phyloP scores from a whole-genome alignment of 176 grass and related monocot species.

The Cenchrus fungigraminus region DNA sequence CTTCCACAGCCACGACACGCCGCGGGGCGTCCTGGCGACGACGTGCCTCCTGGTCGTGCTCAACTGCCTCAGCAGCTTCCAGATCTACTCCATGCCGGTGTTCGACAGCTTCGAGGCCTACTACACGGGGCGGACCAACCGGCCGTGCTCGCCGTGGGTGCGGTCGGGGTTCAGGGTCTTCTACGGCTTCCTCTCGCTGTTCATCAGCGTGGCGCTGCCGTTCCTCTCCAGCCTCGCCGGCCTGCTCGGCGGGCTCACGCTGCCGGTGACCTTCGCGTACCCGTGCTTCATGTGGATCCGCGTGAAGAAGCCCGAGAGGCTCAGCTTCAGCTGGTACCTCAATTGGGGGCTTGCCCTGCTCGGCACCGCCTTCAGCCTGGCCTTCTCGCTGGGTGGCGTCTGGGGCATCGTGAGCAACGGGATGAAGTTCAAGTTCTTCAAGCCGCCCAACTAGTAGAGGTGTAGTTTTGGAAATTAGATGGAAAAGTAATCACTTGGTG shows the following conservation, averaged over 20 bases:
- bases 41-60: slow-evolving; percentile 93
- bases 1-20: slow-evolving; percentile 84
- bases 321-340: slow-evolving; percentile 89
- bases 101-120: slow-evolving; percentile 94
- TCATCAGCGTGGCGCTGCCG: slow-evolving; percentile 83
- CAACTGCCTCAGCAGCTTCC: slow-evolving; percentile 98
- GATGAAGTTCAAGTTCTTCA: slow-evolving; percentile 97
- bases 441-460: slow-evolving; percentile 66
- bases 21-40: slow-evolving; percentile 61
- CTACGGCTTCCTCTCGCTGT: slow-evolving; percentile 88
- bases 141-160: slow-evolving; percentile 87
- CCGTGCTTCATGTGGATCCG: slow-evolving; percentile 98
- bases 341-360: slow-evolving; percentile 82
- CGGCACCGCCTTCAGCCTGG: slow-evolving; percentile 81
- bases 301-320: slow-evolving; percentile 87
- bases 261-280: slow-evolving; percentile 93
- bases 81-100: slow-evolving; percentile 99
- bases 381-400: slow-evolving; percentile 73
- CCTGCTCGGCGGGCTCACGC: slow-evolving; percentile 74
- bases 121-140: slow-evolving; percentile 91
- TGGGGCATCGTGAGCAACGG: slow-evolving; percentile 93
- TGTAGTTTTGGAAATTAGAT: background rate
- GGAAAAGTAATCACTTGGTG: too few species aligned
- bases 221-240: slow-evolving; percentile 94
- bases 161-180: slow-evolving; percentile 84